Conservation (phyloP, 2,329 filamentous ascomycete species). For the Cercospora zeina region DNA sequence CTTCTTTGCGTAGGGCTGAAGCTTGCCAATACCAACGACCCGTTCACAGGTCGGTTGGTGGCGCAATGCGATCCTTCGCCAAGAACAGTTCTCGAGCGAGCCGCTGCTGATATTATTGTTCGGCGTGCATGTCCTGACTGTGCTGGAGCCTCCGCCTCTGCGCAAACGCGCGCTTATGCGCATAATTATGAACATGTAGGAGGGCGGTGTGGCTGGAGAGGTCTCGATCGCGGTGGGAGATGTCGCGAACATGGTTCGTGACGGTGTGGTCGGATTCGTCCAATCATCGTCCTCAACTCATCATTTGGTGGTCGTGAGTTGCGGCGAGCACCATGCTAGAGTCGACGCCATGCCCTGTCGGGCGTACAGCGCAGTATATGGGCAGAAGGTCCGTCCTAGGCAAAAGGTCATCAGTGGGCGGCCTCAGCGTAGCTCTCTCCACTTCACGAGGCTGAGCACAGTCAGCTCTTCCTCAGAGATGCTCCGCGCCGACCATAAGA, state of each 20-base stretch:
- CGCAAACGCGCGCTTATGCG: background rate
- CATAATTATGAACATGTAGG: background rate
- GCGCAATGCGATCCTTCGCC: background rate
- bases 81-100: background rate
- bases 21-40: background rate
- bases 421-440: background rate
- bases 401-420: background rate
- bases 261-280: background rate
- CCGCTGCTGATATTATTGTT: background rate
- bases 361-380: background rate
- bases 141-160: background rate
- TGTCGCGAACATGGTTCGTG: background rate
- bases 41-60: background rate
- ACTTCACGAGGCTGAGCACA: constrained; percentile 6
- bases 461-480: constrained; percentile 6
- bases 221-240: background rate
- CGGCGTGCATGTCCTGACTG: background rate
- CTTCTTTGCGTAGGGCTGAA: background rate
- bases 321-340: background rate
- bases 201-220: background rate
- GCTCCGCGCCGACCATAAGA: constrained; percentile 4
- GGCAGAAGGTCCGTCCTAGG: background rate
- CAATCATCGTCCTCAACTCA: background rate
- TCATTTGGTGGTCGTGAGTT: background rate
- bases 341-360: background rate